Base-by-base conservation (phyloP, 2,329 filamentous ascomycete species). In the Xylariaceae sp. region DNA sequence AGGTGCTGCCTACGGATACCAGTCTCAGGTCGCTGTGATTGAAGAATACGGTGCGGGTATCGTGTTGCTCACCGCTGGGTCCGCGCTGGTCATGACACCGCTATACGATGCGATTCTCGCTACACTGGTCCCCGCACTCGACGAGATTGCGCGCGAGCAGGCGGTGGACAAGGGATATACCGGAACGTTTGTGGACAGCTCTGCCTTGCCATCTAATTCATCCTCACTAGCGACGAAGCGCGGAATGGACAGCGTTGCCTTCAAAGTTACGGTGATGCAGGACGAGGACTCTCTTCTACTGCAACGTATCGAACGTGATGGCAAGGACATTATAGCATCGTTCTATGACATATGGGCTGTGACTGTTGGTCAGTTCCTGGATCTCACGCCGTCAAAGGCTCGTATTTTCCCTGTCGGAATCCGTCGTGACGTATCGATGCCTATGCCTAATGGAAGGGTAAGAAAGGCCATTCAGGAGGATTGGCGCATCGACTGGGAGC, bases 1-100 rank as follows among this genome's bases (percentile, higher is more conserved):
- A 20, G 50, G 50, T 9, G 11, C 36, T 4, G 50, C 50, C 7
- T 47, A 42, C 27, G 50, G 50, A 26, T 48, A 53, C n/a, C 50
- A 53, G 29, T 5, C 43, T 7, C 50, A 53, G 43, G 35, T 48
- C 21, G 43, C 24, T 6, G 35, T 53, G 5, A 21, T 53, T 3
- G 43, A 53, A 10, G 43, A 53, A 24, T 41, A 48, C 21, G 50
- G 50, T 13, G 41, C 16, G 1, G 50, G 21, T 7, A 18, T 47
- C 6, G 27, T 52, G 11, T 2, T 52, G n/a, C 33, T 52, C 3
- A 52, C 41, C 10, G 50, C 50, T 6, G 50, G 50, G 8, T 39
- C 33, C 8, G 18, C 42, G 16, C 18, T 45, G 9, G 50, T 41
- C 3, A 21, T 3, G 6, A 1, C 6, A 15, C 27, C 20, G n/a